Evolutionary conservation across 2,329 filamentous ascomycete genomes (phyloP).

Genomic region (Paecilomyces niveus): DNA sequence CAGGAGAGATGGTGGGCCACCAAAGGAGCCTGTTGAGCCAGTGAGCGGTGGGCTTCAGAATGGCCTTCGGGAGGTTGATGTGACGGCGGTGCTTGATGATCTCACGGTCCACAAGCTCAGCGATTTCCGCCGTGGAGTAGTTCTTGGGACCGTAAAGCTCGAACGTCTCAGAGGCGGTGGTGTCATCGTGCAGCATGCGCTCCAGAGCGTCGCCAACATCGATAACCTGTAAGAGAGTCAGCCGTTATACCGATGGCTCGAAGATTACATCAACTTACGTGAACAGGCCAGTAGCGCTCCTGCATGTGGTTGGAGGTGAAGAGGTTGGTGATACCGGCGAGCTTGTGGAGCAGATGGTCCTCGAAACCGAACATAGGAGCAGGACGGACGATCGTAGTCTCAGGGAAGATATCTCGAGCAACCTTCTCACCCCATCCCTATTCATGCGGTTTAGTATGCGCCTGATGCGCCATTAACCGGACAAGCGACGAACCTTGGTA

Average conservation of each 20-base stretch:
- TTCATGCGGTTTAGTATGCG: constrained; percentile 8
- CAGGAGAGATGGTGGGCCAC: constrained; percentile 78
- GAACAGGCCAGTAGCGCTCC: constrained; percentile 84
- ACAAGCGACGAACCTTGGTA: constrained; percentile 60
- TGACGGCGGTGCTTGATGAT: constrained; percentile 85
- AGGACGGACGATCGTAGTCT: constrained; percentile 93
- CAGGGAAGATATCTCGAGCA: constrained; percentile 82
- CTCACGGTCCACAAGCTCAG: constrained; percentile 80
- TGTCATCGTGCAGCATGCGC: constrained; percentile 84
- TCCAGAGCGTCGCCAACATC: constrained; percentile 88
- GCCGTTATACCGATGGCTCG: not conserved
- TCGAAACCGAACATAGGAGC: constrained; percentile 93
- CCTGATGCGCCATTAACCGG: not conserved
- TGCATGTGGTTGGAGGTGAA: constrained; percentile 91
- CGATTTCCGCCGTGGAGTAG: constrained; percentile 83
- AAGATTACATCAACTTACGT: constrained; percentile 51
- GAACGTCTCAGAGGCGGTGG: constrained; percentile 80
- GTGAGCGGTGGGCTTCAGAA: constrained; percentile 68
- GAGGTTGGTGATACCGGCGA: constrained; percentile 72
- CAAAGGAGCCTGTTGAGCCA: constrained; percentile 76
- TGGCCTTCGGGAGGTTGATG: constrained; percentile 77
- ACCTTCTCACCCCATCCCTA: constrained; percentile 74
- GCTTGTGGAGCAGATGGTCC: constrained; percentile 79
- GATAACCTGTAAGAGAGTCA: constrained; percentile 54
- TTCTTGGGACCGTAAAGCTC: constrained; percentile 92